phyloP scores from a whole-genome alignment of 2,329 filamentous ascomycete genomes.

The Chrysosporium queenslandicum region DNA sequence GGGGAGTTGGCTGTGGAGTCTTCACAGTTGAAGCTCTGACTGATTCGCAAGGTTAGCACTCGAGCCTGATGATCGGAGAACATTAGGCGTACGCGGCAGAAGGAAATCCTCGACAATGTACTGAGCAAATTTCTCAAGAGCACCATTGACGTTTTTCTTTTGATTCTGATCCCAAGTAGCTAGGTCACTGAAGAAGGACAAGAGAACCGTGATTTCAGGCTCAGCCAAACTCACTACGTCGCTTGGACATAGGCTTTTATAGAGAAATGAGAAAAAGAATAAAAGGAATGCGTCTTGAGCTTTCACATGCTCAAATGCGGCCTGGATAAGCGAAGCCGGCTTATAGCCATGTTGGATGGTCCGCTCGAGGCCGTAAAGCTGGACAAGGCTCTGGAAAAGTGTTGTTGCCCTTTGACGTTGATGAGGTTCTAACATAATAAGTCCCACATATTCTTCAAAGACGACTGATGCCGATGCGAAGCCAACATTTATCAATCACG shows the following conservation, averaged over 20 bases:
- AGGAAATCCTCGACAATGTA: slow-evolving; percentile 20
- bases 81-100: slow-evolving; percentile 17
- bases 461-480: not conserved
- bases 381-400: slow-evolving; percentile 11
- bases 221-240: slow-evolving; percentile 4
- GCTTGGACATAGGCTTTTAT: slow-evolving; percentile 11
- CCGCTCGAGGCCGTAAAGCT: slow-evolving; percentile 13
- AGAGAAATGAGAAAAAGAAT: slow-evolving; percentile 18
- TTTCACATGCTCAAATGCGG: slow-evolving; percentile 15
- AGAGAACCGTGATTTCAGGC: slow-evolving; percentile 9
- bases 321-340: slow-evolving; percentile 16
- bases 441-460: slow-evolving; percentile 10
- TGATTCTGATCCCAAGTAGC: slow-evolving; percentile 13
- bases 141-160: slow-evolving; percentile 9
- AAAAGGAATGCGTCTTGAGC: slow-evolving; percentile 19
- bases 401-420: slow-evolving; percentile 12
- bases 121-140: slow-evolving; percentile 18
- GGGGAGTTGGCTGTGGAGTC: slow-evolving; percentile 18
- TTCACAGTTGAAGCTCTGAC: slow-evolving; percentile 19
- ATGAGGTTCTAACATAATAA: slow-evolving; percentile 10
- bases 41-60: slow-evolving; percentile 10
- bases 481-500: no score
- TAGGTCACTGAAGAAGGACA: slow-evolving; percentile 16
- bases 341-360: slow-evolving; percentile 13
- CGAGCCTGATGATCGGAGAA: not conserved